Evolutionary conservation across 768 basidiomycete species (phyloP).

Genomic region (Agrocybe chaxingu): DNA sequence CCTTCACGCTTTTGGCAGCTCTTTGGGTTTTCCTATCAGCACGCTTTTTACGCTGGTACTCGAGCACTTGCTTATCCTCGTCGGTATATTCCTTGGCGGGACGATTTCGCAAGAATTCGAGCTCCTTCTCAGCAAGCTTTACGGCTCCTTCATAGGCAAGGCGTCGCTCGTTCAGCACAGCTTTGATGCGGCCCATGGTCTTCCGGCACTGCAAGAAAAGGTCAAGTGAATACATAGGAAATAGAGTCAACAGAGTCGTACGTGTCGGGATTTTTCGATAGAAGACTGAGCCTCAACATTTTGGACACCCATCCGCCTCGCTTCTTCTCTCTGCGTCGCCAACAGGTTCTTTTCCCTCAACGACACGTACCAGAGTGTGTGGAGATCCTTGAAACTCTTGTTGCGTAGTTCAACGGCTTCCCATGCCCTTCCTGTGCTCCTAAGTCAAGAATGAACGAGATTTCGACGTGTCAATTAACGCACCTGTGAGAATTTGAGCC

Average conservation of each 20-base stretch:
- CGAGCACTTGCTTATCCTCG: constrained; percentile 15
- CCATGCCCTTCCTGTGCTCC: constrained; percentile 79
- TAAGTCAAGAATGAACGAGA: constrained; percentile 6
- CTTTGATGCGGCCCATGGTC: constrained; percentile 96
- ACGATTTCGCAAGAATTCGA: constrained; percentile 15
- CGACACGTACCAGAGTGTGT: constrained; percentile 92
- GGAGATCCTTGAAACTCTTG: constrained; percentile 91
- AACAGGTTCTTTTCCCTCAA: constrained; percentile 87
- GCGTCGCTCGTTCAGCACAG: constrained; percentile 86
- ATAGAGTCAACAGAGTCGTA: constrained; percentile 18
- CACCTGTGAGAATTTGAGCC: constrained; percentile 26
- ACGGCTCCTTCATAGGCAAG: constrained; percentile 76
- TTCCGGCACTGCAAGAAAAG: constrained; percentile 68
- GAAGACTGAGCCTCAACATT: constrained; percentile 28
- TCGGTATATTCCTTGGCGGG: constrained; percentile 13
- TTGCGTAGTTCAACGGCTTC: constrained; percentile 78
- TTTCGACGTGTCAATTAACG: constrained; percentile 8
- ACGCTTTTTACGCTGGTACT: constrained; percentile 7
- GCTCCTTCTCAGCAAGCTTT: constrained; percentile 34
- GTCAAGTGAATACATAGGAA: neutral
- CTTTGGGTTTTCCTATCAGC: no score
- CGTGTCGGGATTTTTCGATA: constrained; percentile 38
- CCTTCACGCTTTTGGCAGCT: neutral
- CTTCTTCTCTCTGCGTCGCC: constrained; percentile 82
- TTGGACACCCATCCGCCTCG: constrained; percentile 54